phyloP scores from a whole-genome alignment of 208 protist genomes.

The Endotrypanum monterogeii region DNA sequence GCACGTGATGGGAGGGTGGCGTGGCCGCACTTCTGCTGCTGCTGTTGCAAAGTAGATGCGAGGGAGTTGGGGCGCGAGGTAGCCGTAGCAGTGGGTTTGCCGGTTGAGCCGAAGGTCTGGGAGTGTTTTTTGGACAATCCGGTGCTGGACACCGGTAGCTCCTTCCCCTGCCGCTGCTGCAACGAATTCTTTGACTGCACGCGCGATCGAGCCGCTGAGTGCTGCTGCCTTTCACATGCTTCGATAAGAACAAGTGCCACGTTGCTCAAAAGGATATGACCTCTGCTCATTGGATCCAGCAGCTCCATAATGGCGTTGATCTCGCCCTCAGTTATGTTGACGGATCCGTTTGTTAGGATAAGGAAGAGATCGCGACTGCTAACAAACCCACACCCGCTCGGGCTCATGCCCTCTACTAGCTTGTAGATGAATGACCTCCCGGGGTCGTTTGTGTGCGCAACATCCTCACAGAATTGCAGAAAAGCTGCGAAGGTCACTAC shows the following conservation, averaged over 20 bases:
- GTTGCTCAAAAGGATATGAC: slow-evolving; percentile 21
- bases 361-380: slow-evolving; percentile 43
- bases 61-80: neutral
- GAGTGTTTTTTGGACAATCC: neutral
- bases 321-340: slow-evolving; percentile 42
- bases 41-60: neutral
- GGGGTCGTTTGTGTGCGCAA: slow-evolving; percentile 29
- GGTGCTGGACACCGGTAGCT: neutral
- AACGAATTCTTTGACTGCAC: neutral
- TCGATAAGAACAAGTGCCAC: slow-evolving; percentile 20
- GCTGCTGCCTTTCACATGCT: slow-evolving; percentile 11
- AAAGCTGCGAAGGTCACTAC: slow-evolving; percentile 45
- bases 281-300: slow-evolving; percentile 50
- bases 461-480: slow-evolving; percentile 57
- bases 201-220: neutral
- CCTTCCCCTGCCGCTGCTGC: neutral
- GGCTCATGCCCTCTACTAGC: slow-evolving; percentile 21
- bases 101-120: neutral
- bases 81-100: neutral
- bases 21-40: neutral
- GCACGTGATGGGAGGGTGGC: neutral
- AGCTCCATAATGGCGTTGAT: slow-evolving; percentile 60
- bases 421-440: slow-evolving; percentile 20
- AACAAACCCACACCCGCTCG: slow-evolving; percentile 33
- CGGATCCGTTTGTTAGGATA: slow-evolving; percentile 32